Percentiles rank a stretch among this genome's conserved stretches.
These are phyloP conservation scores for Yamadazyma buinensis DNA, from an alignment of 1,139 yeast species.

Conservation along the genomic window DNA sequence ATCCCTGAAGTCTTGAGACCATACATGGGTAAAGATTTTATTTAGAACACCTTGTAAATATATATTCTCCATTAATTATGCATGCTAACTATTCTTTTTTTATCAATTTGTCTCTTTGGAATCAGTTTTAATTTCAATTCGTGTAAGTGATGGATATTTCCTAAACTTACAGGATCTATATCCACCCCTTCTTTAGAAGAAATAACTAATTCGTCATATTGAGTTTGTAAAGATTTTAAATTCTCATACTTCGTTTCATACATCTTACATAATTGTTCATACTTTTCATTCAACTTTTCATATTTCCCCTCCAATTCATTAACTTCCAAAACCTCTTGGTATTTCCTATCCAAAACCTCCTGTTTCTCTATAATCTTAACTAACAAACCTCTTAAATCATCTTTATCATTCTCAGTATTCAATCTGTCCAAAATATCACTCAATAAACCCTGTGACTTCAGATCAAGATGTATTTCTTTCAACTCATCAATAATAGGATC, in stretches of 20 bases:
- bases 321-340: constrained; percentile 1
- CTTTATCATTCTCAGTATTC: constrained; percentile 3
- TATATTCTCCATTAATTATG: constrained; percentile 9
- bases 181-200: constrained; percentile 7
- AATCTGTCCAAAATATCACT: constrained; percentile 16
- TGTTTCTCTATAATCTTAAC: constrained; percentile 1
- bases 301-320: constrained; percentile 4
- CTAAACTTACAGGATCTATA: constrained; percentile 11
- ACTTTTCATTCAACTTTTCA: constrained; percentile 16
- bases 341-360: neutral
- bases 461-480: constrained; percentile 21
- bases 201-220: constrained; percentile 21
- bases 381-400: constrained; percentile 1
- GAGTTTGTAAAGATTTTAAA: constrained; percentile 20
- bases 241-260: constrained; percentile 27
- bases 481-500: constrained; percentile 26
- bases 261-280: constrained; percentile 18
- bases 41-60: constrained; percentile 11
- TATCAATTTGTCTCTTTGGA: constrained; percentile 7
- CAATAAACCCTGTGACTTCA: constrained; percentile 16
- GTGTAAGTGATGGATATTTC: constrained; percentile 31
- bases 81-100: constrained; percentile 32
- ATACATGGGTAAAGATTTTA: constrained; percentile 58
- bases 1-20: constrained; percentile 69
- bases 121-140: constrained; percentile 19